A percentile compares a stretch with the other conserved stretches of the same genome.
These are phyloP conservation scores for Jasminum sambac DNA, from an alignment of 257 asterid genomes.

Conservation along the genomic window DNA sequence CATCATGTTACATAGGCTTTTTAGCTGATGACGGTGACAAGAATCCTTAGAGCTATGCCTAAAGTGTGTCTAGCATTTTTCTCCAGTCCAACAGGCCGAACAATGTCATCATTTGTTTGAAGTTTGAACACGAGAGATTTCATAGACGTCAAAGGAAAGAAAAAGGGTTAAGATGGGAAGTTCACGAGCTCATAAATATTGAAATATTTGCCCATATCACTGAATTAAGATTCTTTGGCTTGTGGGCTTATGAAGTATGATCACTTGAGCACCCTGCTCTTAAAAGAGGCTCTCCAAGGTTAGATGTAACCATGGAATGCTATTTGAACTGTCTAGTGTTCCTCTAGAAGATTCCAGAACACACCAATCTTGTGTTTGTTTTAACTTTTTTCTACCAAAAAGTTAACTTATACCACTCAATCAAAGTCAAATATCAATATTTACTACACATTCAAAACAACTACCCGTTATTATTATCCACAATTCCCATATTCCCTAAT, in stretches of 20 bases:
- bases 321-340: no score
- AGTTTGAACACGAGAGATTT: neutral
- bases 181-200: neutral
- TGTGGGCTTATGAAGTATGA: neutral
- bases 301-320: neutral
- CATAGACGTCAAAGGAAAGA: neutral
- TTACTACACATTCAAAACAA: no score
- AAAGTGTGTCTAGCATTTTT: neutral
- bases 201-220: neutral
- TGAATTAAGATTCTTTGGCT: neutral
- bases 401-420: no score
- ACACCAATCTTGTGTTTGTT: no score
- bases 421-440: no score
- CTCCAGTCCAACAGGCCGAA: neutral
- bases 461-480: no score
- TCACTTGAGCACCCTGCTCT: neutral
- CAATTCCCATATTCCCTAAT: no score
- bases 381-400: no score
- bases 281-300: neutral
- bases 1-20: no score
- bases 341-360: neutral
- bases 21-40: no score
- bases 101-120: neutral
- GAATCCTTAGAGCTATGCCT: no score
- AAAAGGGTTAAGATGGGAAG: neutral